These are phyloP conservation scores for Corynascus novoguineensis DNA, from an alignment of 495 filamentous ascomycete genomes.

Conservation along the genomic window DNA sequence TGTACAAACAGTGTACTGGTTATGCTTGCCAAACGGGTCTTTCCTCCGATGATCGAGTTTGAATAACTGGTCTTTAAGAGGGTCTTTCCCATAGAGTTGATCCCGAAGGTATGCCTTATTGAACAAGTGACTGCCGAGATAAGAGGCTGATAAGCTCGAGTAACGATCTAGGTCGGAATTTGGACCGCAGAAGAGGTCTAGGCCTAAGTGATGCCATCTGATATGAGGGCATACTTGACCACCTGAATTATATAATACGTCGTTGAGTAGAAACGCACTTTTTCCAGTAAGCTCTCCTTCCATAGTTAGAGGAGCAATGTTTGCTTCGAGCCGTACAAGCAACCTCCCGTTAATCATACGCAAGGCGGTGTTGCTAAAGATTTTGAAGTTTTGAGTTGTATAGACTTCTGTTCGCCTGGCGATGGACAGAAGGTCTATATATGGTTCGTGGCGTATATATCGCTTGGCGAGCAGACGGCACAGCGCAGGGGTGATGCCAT, in stretches of 20 bases:
- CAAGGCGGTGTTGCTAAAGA: background rate
- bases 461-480: background rate
- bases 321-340: background rate
- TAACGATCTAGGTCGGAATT: no score
- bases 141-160: no score
- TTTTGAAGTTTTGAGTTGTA: background rate
- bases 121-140: no score
- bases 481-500: background rate
- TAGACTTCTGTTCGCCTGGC: background rate
- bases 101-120: no score
- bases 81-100: no score
- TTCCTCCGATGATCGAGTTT: no score
- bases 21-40: no score
- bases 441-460: background rate
- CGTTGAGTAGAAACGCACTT: background rate
- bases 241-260: background rate
- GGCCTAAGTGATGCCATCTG: background rate
- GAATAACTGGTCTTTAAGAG: no score
- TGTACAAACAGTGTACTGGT: no score
- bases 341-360: background rate
- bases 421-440: background rate
- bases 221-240: background rate
- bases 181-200: background rate
- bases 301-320: background rate
- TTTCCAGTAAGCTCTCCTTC: background rate